phyloP scores from a whole-genome alignment of 169 alveolate genomes.

The Fabrea salina region DNA sequence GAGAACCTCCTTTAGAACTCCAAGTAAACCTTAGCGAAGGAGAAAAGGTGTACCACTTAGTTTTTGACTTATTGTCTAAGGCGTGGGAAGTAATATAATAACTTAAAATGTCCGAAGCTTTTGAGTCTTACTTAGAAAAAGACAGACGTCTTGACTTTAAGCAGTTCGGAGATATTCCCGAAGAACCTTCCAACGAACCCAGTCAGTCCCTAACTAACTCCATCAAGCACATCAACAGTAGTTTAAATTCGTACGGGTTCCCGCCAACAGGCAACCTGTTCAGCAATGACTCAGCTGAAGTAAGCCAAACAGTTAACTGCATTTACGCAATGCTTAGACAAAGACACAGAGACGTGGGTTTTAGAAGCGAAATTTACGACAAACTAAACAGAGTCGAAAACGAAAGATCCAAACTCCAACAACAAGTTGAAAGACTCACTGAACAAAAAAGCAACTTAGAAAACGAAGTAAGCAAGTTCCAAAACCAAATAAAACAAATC shows the following conservation, averaged over 20 bases:
- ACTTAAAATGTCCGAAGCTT: background rate
- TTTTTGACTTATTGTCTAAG: background rate
- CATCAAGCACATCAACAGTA: slow-evolving; percentile 5
- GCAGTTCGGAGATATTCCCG: background rate
- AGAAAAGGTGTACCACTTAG: background rate
- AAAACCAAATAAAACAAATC: background rate
- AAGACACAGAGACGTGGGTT: background rate
- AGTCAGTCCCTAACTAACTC: slow-evolving; percentile 12
- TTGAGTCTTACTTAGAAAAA: slow-evolving; percentile 1
- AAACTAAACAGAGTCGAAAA: background rate
- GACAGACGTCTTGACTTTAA: slow-evolving; percentile 5
- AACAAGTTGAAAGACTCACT: background rate
- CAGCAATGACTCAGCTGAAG: background rate
- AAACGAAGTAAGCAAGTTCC: background rate
- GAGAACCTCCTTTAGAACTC: background rate
- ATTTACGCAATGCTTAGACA: slow-evolving; percentile 1
- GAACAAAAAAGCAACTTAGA: background rate
- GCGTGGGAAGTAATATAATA: background rate
- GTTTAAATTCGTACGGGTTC: slow-evolving; percentile 6
- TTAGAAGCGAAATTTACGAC: slow-evolving; percentile 18
- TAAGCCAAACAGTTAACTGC: background rate
- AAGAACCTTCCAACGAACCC: slow-evolving; percentile 6
- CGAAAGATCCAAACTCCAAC: background rate
- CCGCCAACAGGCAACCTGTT: slow-evolving; percentile 31
- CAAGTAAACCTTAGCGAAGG: too few relatives aligned